These are phyloP conservation scores for Xylaria sp. DNA, from an alignment of 2,329 filamentous ascomycete genomes.

Conservation along the genomic window DNA sequence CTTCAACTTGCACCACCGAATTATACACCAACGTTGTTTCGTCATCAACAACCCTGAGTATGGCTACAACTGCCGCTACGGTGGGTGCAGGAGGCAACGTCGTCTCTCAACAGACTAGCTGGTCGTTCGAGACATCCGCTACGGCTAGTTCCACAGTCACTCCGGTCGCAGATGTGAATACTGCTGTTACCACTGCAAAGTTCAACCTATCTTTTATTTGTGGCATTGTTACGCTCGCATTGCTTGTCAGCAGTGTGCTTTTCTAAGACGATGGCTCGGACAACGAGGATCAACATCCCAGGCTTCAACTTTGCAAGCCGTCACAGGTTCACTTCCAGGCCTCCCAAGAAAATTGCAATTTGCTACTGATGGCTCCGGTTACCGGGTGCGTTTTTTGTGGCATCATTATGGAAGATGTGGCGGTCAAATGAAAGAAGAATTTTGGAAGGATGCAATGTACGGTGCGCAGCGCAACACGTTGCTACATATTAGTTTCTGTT, in stretches of 20 bases:
- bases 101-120: slow-evolving; percentile 10
- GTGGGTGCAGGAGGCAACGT: slow-evolving; percentile 11
- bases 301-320: background rate
- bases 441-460: slow-evolving; percentile 22
- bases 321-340: background rate
- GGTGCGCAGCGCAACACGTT: slow-evolving; percentile 13
- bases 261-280: slow-evolving; percentile 10
- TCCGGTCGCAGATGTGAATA: slow-evolving; percentile 12
- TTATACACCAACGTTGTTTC: slow-evolving; percentile 17
- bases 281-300: background rate
- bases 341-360: background rate
- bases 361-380: background rate
- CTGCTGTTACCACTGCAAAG: background rate
- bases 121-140: slow-evolving; percentile 11
- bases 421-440: slow-evolving; percentile 13
- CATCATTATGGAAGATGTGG: slow-evolving; percentile 4
- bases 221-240: slow-evolving; percentile 3
- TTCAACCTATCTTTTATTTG: slow-evolving; percentile 11
- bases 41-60: background rate
- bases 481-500: slow-evolving; percentile 15
- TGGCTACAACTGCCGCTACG: slow-evolving; percentile 13
- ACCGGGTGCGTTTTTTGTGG: slow-evolving; percentile 3
- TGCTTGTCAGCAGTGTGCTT: slow-evolving; percentile 8
- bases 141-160: slow-evolving; percentile 6
- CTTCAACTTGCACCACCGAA: slow-evolving; percentile 18